A percentile compares a stretch with the other conserved stretches of the same genome.
These are phyloP conservation scores for Phaffia tasmanica DNA, from an alignment of 768 basidiomycete species.

Conservation along the genomic window DNA sequence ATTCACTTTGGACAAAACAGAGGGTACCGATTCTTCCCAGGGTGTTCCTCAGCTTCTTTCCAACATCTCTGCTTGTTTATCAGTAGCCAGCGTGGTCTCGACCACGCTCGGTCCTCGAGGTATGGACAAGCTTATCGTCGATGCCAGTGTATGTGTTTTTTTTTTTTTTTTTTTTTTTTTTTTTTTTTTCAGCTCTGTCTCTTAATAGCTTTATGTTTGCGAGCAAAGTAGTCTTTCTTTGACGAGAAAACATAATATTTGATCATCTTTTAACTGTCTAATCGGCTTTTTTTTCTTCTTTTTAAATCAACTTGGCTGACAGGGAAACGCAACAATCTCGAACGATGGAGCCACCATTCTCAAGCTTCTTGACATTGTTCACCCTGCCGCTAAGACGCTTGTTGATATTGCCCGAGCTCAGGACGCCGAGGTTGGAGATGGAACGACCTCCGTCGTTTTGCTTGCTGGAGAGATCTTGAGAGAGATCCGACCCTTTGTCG, in stretches of 20 bases:
- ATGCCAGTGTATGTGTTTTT: slow-evolving; percentile 26
- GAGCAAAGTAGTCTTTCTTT: background rate
- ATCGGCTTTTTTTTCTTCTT: background rate
- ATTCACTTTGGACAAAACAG: slow-evolving; percentile 33
- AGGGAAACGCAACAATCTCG: slow-evolving; percentile 95
- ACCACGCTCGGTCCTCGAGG: slow-evolving; percentile 95
- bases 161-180: background rate
- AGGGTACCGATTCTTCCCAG: slow-evolving; percentile 93
- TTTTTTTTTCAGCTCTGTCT: background rate
- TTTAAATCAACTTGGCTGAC: slow-evolving; percentile 35
- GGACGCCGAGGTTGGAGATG: slow-evolving; percentile 97
- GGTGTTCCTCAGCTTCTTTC: slow-evolving; percentile 83
- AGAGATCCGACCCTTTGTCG: slow-evolving; percentile 79
- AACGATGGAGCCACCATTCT: slow-evolving; percentile 99
- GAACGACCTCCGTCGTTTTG: slow-evolving; percentile 90
- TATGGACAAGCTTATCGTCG: slow-evolving; percentile 74
- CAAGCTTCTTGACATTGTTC: slow-evolving; percentile 92
- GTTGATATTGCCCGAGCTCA: slow-evolving; percentile 97
- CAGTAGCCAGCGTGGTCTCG: slow-evolving; percentile 79
- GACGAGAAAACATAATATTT: background rate
- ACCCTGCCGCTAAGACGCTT: slow-evolving; percentile 93
- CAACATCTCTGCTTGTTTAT: slow-evolving; percentile 93
- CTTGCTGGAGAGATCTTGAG: slow-evolving; percentile 89
- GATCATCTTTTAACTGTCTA: background rate
- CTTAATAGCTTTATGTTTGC: background rate